These are phyloP conservation scores for Venturia effusa DNA, from an alignment of 2,329 filamentous ascomycete species.

Conservation along the genomic window DNA sequence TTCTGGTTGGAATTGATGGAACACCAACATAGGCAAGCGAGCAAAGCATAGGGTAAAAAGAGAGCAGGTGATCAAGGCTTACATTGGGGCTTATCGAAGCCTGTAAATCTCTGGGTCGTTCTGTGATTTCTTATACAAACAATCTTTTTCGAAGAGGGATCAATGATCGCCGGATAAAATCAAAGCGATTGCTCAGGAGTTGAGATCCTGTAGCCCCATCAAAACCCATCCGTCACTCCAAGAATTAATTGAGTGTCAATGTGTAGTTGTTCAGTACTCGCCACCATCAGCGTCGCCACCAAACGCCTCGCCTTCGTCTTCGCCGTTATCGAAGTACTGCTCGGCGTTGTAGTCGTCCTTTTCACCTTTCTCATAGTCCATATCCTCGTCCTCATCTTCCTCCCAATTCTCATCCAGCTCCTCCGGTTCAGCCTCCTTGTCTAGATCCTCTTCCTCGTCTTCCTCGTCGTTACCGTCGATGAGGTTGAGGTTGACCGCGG, in stretches of 20 bases:
- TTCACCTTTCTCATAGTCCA: slow-evolving; percentile 43
- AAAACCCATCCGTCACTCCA: too few relatives aligned
- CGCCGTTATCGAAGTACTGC: slow-evolving; percentile 52
- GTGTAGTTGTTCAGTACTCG: neutral
- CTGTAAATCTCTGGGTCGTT: neutral
- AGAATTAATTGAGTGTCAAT: neutral
- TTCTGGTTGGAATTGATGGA: too few relatives aligned
- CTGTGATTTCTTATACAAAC: neutral
- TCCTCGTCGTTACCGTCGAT: slow-evolving; percentile 30
- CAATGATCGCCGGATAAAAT: too few relatives aligned
- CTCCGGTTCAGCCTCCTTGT: slow-evolving; percentile 38
- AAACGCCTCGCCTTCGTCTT: slow-evolving; percentile 38
- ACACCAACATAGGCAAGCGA: too few relatives aligned
- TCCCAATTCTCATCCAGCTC: slow-evolving; percentile 44
- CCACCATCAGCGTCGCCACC: slow-evolving; percentile 7
- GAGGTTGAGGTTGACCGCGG: slow-evolving; percentile 13
- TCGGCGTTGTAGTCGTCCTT: slow-evolving; percentile 54
- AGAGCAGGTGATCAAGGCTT: too few relatives aligned
- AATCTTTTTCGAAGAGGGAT: neutral
- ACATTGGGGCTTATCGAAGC: neutral
- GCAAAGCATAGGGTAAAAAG: too few relatives aligned
- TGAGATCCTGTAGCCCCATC: neutral
- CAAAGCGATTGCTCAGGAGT: neutral
- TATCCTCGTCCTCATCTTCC: slow-evolving; percentile 49
- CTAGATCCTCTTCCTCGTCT: slow-evolving; percentile 27